Base-by-base conservation (phyloP, 129 eudicot species). In the Helichrysum umbraculigerum region DNA sequence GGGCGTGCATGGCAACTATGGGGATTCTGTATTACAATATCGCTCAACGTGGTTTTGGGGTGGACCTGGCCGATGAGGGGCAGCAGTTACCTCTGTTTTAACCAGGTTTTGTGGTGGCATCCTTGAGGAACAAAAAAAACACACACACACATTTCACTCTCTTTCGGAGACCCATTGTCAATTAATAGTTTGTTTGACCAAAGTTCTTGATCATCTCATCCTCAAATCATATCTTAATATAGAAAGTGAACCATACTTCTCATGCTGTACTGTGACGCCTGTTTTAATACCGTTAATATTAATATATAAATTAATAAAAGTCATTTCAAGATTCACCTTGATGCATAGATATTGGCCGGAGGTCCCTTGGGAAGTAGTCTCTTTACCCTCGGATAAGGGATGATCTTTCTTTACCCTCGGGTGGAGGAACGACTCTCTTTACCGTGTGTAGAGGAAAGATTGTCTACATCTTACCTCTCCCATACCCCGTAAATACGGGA, bases 1-100 rank as follows among this genome's bases (percentile, higher is more conserved):
- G 97, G 92, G 97, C 93, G 0, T 89, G 97, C 85, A 72, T 92
- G 93, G 97, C 97, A 61, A 92, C 97, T 32, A 92, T 89, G 93
- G 97, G 97, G 28, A 84, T 92, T 32, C 74, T 92, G 70, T 92
- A 92, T 67, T 87, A 87, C 83, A 89, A 92, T 82, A 72, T 92
- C 75, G 85, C 97, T 11, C 97, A 91, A 76, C 77, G 83, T n/a
- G 95, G 92, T 69, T 75, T 87, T 28, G 91, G 83, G 51, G 85
- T 83, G 63, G 91, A 85, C 54, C 86, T 81, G 66, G 47, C 70
- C 69, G 72, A 78, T 21, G 87, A 75, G 7, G 90, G 84, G 84
- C 83, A 78, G 32, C 81, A 85, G 76, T 85, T 81, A 76, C 79
- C 19, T 32, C 44, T 61, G 9, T 62, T 44, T 25, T n/a, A 21